Evolutionary conservation across 306 rosid species (phyloP).

Genomic region (Sicyos edulis): DNA sequence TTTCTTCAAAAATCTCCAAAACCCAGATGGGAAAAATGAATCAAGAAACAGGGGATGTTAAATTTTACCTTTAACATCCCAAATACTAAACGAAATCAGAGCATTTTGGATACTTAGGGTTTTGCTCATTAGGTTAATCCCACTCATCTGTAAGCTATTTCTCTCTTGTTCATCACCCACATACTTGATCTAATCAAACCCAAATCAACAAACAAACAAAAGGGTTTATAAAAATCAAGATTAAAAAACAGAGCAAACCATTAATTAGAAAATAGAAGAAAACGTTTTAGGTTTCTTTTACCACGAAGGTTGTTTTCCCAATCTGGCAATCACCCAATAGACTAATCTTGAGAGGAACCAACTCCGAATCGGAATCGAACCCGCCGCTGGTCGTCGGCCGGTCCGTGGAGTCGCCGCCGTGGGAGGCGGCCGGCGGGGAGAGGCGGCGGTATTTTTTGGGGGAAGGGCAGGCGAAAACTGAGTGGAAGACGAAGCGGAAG

Average conservation of each 20-base stretch:
- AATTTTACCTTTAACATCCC: slow-evolving; percentile 84
- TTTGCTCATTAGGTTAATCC: slow-evolving; percentile 80
- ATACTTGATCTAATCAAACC: slow-evolving; percentile 50
- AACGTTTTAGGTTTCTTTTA: slow-evolving; percentile 16
- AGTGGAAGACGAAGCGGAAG: slow-evolving; percentile 67
- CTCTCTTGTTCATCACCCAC: slow-evolving; percentile 81
- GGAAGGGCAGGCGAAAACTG: slow-evolving; percentile 57
- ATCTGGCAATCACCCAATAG: slow-evolving; percentile 89
- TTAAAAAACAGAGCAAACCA: neutral
- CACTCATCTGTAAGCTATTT: slow-evolving; percentile 63
- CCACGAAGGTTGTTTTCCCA: slow-evolving; percentile 92
- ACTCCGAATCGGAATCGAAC: slow-evolving; percentile 64
- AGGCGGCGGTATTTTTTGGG: slow-evolving; percentile 43
- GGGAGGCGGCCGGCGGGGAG: slow-evolving; percentile 9
- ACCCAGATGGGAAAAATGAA: no score
- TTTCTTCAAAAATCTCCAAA: neutral
- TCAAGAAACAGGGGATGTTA: slow-evolving; percentile 6
- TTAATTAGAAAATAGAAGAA: no score
- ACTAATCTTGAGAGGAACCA: slow-evolving; percentile 74
- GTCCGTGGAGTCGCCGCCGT: slow-evolving; percentile 20
- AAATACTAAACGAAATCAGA: slow-evolving; percentile 62
- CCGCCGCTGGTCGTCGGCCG: slow-evolving; percentile 15
- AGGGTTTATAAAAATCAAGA: neutral
- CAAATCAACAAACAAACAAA: neutral
- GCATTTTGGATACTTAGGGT: slow-evolving; percentile 66